These are phyloP conservation scores for Hygrocybe coccinea DNA, from an alignment of 768 basidiomycete genomes.

Conservation along the genomic window DNA sequence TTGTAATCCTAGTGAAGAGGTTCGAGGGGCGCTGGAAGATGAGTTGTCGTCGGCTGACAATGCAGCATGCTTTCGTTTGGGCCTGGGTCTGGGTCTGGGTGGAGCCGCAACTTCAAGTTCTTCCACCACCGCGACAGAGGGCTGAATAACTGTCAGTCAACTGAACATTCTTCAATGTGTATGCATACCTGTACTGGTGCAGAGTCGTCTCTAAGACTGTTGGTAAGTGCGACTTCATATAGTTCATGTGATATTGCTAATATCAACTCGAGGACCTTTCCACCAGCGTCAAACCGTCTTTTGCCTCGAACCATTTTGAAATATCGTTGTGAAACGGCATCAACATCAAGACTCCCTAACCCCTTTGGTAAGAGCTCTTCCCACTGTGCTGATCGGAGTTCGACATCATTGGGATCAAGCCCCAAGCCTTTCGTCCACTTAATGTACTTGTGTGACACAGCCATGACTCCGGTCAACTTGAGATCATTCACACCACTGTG, in stretches of 20 bases:
- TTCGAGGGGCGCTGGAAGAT: too few species aligned
- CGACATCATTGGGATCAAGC: neutral
- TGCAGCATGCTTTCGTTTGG: too few species aligned
- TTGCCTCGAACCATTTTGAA: neutral
- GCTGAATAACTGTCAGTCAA: too few species aligned
- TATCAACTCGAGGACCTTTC: neutral
- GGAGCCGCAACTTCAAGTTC: too few species aligned
- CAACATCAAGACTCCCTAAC: neutral
- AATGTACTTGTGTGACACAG: conserved; percentile 8
- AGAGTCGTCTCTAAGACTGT: neutral
- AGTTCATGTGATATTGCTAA: neutral
- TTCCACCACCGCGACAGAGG: too few species aligned
- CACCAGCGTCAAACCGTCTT: neutral
- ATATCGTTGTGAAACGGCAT: conserved; percentile 1
- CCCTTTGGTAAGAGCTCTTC: neutral
- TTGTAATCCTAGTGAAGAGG: too few species aligned
- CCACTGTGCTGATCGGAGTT: neutral
- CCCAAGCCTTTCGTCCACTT: neutral
- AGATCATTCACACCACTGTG: conserved; percentile 21
- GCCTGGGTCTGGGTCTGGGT: too few species aligned
- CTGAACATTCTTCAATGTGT: neutral
- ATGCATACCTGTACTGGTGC: neutral
- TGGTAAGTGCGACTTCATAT: neutral
- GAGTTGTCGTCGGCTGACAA: too few species aligned
- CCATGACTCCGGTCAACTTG: conserved; percentile 13